Conservation (phyloP, 164 flowering plant species). For the Platanus orientalis region DNA sequence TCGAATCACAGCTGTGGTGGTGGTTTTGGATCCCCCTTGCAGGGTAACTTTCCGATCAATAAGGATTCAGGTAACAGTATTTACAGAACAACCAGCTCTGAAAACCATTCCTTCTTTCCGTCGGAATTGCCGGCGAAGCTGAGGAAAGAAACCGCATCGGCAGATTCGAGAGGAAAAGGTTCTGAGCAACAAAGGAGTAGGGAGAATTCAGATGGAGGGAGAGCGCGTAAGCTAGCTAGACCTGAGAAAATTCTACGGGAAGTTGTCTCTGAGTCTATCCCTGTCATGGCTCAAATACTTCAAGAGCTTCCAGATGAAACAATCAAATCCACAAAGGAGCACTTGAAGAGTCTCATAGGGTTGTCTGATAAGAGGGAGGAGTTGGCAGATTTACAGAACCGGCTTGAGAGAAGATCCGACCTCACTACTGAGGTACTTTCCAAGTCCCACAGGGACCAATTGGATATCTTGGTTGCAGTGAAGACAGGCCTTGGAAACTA, state of each 20-base stretch:
- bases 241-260: slow-evolving; percentile 65
- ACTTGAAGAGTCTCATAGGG: slow-evolving; percentile 48
- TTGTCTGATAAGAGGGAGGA: slow-evolving; percentile 61
- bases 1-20: slow-evolving; percentile 38
- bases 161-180: slow-evolving; percentile 52
- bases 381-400: slow-evolving; percentile 45
- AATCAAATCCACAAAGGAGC: slow-evolving; percentile 50
- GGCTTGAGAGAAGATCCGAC: slow-evolving; percentile 70
- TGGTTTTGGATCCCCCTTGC: slow-evolving; percentile 35
- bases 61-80: slow-evolving; percentile 46
- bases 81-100: slow-evolving; percentile 48
- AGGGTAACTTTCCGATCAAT: slow-evolving; percentile 29
- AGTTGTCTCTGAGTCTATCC: slow-evolving; percentile 59
- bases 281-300: slow-evolving; percentile 49
- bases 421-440: slow-evolving; percentile 61
- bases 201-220: slow-evolving; percentile 46
- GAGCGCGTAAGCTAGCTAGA: slow-evolving; percentile 35
- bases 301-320: slow-evolving; percentile 61
- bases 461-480: slow-evolving; percentile 67
- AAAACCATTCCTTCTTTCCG: slow-evolving; percentile 71
- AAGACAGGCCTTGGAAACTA: slow-evolving; percentile 60
- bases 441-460: slow-evolving; percentile 56
- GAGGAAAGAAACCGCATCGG: slow-evolving; percentile 43
- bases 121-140: slow-evolving; percentile 85
- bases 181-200: slow-evolving; percentile 45